Evolutionary conservation across 2,329 filamentous ascomycete species (phyloP).

Genomic region (Hypoxylon sp.): DNA sequence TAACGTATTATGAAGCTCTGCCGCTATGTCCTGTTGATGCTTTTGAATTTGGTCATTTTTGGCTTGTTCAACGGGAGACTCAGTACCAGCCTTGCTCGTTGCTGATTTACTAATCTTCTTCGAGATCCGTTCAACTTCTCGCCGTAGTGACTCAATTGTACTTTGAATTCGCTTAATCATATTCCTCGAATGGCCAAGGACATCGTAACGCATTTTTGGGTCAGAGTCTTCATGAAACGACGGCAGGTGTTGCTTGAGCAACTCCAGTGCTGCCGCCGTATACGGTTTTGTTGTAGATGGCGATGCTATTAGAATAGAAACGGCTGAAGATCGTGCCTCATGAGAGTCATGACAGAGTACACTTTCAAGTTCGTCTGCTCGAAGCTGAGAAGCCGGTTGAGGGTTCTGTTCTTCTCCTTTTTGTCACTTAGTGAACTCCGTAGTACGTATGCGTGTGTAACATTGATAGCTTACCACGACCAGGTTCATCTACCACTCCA

Average conservation of each 20-base stretch:
- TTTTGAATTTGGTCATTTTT: slow-evolving; percentile 27
- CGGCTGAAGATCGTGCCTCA: slow-evolving; percentile 81
- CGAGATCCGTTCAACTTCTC: slow-evolving; percentile 53
- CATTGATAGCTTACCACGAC: slow-evolving; percentile 55
- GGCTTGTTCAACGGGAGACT: not conserved
- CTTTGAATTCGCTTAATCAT: slow-evolving; percentile 83
- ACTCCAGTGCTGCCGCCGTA: slow-evolving; percentile 70
- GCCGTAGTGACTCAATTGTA: slow-evolving; percentile 69
- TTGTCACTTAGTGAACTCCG: slow-evolving; percentile 28
- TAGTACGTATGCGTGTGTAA: slow-evolving; percentile 42
- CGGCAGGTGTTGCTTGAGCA: slow-evolving; percentile 76
- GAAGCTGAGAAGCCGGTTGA: slow-evolving; percentile 55
- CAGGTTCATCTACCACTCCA: slow-evolving; percentile 77
- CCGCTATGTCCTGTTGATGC: slow-evolving; percentile 25
- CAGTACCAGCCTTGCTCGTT: not conserved
- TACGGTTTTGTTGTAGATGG: slow-evolving; percentile 82
- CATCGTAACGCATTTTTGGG: slow-evolving; percentile 86
- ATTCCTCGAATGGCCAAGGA: slow-evolving; percentile 80
- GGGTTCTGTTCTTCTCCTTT: slow-evolving; percentile 47
- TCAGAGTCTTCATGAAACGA: slow-evolving; percentile 87
- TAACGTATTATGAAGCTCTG: slow-evolving; percentile 57
- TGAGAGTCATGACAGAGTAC: slow-evolving; percentile 71
- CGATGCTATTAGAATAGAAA: slow-evolving; percentile 84
- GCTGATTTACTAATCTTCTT: slow-evolving; percentile 52
- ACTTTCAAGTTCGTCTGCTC: slow-evolving; percentile 63